Base-by-base conservation (phyloP, 768 basidiomycete genomes). In the Glaciozyma martinii region DNA sequence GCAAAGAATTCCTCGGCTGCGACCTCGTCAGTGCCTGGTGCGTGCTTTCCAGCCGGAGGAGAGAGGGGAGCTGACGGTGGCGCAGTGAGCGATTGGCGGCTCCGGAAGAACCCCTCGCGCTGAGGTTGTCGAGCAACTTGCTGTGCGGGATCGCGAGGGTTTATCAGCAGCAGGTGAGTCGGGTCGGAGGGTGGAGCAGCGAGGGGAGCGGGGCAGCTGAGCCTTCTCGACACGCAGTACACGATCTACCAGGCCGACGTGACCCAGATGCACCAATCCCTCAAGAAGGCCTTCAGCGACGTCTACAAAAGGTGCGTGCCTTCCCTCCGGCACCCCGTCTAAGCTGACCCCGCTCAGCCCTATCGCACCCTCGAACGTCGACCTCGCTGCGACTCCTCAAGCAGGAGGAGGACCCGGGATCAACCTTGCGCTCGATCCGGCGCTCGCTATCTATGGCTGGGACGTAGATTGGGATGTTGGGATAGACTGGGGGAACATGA, bases 51-150 rank as follows among this genome's bases (percentile, higher is more conserved):
- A 23, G 40, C 15, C 21, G 40, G 40, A 6, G 52, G 56, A 15
- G n/a, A 13, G 12, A 40, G 18, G 29, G 40, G 40, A 27, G 37
- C 47, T 56, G 58, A 47, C 33, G 43, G 52, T 12, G 5, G 10
- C 10, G 23, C 56, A 70, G 68, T 57, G 62, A 70, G 43, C 56
- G 63, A 46, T 47, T 70, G 27, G 46, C 46, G 8, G 29, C 50
- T 6, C 68, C 68, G 0, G 68, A 65, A 7, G 68, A 70, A 40
- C 68, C 68, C 0, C 62, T 70, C 56, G 68, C 68, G 8, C 53
- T 70, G 25, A 50, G 68, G 29, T 59, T 70, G 27, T 66, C 65
- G 43, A 55, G 59, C 9, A 63, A 53, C 43, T 43, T 70, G 12
- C 52, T 70, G 9, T 42, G 60, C 5, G 68, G 68, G 7, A 66